Conservation (phyloP, 768 basidiomycete genomes). For the Leccinum subgranulosum region DNA sequence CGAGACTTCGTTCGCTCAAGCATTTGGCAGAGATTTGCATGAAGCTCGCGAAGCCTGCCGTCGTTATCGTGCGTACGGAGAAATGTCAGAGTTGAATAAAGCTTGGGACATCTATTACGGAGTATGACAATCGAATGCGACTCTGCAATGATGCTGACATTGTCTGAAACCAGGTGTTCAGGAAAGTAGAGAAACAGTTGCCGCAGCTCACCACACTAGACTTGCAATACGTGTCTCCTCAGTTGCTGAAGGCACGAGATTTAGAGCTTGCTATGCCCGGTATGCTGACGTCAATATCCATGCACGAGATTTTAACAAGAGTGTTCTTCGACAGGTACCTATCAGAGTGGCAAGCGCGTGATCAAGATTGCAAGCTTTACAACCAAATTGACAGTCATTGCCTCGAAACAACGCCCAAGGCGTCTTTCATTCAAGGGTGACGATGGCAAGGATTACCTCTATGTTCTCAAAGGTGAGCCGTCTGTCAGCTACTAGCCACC, state of each 20-base stretch:
- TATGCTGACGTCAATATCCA: conserved; percentile 25
- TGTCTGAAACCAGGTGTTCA: conserved; percentile 68
- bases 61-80: conserved; percentile 81
- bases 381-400: conserved; percentile 88
- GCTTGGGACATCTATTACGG: conserved; percentile 99
- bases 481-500: neutral
- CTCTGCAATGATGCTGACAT: neutral
- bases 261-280: conserved; percentile 97
- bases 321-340: conserved; percentile 62
- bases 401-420: conserved; percentile 95
- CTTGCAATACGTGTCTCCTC: conserved; percentile 95
- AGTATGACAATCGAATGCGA: conserved; percentile 41
- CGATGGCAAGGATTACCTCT: conserved; percentile 93
- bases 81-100: conserved; percentile 86
- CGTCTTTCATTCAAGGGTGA: conserved; percentile 83
- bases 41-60: conserved; percentile 91
- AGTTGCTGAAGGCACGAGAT: conserved; percentile 81
- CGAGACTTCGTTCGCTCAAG: conserved; percentile 93
- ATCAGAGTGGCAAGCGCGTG: conserved; percentile 82
- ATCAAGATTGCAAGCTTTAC: conserved; percentile 83
- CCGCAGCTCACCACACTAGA: conserved; percentile 87
- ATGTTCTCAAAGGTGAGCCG: conserved; percentile 74
- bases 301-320: neutral
- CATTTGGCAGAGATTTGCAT: conserved; percentile 86
- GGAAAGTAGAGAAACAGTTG: conserved; percentile 92